These are phyloP conservation scores for Diophrys appendiculata DNA, from an alignment of 73 alveolate genomes.

Conservation along the genomic window DNA sequence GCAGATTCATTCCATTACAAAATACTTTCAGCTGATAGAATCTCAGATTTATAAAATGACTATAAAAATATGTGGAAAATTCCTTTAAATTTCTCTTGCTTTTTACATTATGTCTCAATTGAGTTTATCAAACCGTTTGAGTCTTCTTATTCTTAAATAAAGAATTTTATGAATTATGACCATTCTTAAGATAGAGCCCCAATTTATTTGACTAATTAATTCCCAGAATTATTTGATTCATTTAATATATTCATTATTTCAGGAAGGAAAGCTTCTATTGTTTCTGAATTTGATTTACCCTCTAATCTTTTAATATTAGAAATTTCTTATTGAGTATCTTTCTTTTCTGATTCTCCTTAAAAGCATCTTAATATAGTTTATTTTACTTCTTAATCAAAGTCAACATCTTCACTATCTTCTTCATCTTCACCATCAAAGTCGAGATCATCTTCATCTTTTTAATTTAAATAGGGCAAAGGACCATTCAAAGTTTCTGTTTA, in stretches of 20 bases:
- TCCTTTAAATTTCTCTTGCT: conserved; percentile 15
- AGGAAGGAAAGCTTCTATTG: conserved; percentile 38
- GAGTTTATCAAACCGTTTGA: conserved; percentile 9
- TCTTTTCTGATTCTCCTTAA: neutral
- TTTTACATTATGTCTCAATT: conserved; percentile 13
- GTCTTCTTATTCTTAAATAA: conserved; percentile 29
- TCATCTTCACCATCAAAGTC: conserved; percentile 2
- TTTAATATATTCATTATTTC: conserved; percentile 1
- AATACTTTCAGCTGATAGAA: conserved; percentile 4
- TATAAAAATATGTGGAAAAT: conserved; percentile 37
- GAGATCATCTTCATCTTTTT: neutral
- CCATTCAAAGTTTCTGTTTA: conserved; percentile 24
- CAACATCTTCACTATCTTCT: conserved; percentile 8
- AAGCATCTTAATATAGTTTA: conserved; percentile 3
- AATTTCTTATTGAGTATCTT: conserved; percentile 21
- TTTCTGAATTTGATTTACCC: conserved; percentile 25
- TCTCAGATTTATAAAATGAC: conserved; percentile 1
- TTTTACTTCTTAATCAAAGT: conserved; percentile 40
- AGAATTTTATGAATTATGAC: conserved; percentile 18
- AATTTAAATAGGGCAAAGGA: neutral
- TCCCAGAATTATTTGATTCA: conserved; percentile 3
- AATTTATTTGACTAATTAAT: conserved; percentile 6
- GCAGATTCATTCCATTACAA: conserved; percentile 35
- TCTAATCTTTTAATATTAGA: conserved; percentile 34
- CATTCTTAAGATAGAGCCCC: conserved; percentile 11